Evolutionary conservation across 2,329 filamentous ascomycete species (phyloP), one percentile per base, ranked within the genome.

Genomic region (Phyllosticta capitalensis): DNA sequence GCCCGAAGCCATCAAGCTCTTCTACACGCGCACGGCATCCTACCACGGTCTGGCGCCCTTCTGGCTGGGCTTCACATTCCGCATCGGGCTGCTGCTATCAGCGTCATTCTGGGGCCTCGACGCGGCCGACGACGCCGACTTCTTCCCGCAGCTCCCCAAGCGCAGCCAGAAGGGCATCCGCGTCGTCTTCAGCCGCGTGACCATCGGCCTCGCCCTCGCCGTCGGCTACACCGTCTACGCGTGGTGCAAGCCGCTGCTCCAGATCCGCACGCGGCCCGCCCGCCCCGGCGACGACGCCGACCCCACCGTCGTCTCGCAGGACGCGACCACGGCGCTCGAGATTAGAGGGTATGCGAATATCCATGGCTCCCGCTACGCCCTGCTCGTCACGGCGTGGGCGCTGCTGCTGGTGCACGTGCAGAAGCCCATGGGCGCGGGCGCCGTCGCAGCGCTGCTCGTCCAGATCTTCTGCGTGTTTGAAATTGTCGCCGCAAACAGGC

Each of bases 401-500:
- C 80, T 89, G 9, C 88, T 85, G 0, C 83, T 91, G 60, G 83
- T 90, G 58, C 80, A 96, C 7, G 81, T 97, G 24, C 88, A 92
- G 63, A 97, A 97, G 72, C 94, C 94, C 17, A 95, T 99, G 89
- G 94, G 94, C 56, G 86, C 86, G 61, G 92, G 90, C 55, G 85
- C 91, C 0, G 82, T 97, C 55, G 88, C 84, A 7, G 78, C 97
- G 55, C 84, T 94, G 73, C 78, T 91, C 62, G 92, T 92, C 85
- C 92, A 96, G 74, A 85, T 96, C 51, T 83, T 99, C 62, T 90
- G 90, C 10, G 81, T 86, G 1, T 76, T 84, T 54, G 84, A 86
- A 65, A 82, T 86, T 56, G 74, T 86, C 58, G 82, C 85, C 69
- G 83, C 81, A 2, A 85, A 85, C 65, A 75, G 75, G 33, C 73